These are phyloP conservation scores for Rhizophagus sp. DNA, from an alignment of 192 early-diverging fungal species.

Conservation along the genomic window DNA sequence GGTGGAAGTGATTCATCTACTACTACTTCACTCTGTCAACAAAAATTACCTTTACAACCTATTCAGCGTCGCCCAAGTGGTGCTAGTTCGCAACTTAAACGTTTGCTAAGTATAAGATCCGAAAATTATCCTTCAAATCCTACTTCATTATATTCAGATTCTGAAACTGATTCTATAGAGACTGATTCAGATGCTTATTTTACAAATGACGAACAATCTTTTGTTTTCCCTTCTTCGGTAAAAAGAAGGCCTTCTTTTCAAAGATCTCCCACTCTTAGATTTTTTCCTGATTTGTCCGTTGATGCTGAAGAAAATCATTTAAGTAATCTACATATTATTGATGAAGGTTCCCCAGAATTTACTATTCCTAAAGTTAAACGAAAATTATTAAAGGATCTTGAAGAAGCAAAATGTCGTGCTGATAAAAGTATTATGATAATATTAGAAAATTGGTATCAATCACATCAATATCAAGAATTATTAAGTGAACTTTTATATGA, in stretches of 20 bases:
- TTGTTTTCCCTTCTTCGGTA: constrained; percentile 14
- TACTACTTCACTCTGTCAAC: neutral
- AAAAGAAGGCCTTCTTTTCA: constrained; percentile 25
- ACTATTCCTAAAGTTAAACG: constrained; percentile 30
- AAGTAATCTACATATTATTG: constrained; percentile 29
- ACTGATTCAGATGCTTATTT: constrained; percentile 24
- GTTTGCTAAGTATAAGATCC: constrained; percentile 12
- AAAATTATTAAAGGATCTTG: constrained; percentile 32
- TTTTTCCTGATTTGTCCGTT: constrained; percentile 25
- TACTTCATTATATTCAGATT: constrained; percentile 24
- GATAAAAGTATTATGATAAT: constrained; percentile 16
- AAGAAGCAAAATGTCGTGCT: constrained; percentile 27
- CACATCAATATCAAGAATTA: constrained; percentile 31
- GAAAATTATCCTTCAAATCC: constrained; percentile 24
- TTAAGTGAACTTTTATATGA: constrained; percentile 30
- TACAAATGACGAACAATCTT: constrained; percentile 27
- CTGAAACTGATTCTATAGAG: constrained; percentile 28
- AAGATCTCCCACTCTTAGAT: constrained; percentile 21
- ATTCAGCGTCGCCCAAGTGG: constrained; percentile 25
- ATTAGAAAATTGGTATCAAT: constrained; percentile 22
- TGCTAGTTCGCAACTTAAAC: constrained; percentile 28
- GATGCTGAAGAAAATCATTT: constrained; percentile 32
- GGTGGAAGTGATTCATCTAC: neutral
- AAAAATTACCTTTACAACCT: neutral
- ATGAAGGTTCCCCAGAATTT: constrained; percentile 27